These are phyloP conservation scores for Geotrichum klebahnii DNA, from an alignment of 1,139 yeast species.

Conservation along the genomic window DNA sequence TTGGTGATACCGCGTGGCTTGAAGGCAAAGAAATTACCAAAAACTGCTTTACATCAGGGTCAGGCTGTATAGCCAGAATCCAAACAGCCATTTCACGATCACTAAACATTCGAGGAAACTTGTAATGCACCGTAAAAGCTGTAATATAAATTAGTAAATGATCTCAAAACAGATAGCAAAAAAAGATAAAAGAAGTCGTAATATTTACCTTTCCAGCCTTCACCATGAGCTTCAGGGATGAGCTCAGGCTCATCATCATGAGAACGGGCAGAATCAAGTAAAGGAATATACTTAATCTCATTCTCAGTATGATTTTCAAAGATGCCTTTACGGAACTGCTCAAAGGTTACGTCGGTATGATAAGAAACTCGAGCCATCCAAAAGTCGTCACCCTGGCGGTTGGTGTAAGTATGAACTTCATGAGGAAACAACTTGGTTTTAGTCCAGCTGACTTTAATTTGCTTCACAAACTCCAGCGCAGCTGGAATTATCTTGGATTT, in stretches of 20 bases:
- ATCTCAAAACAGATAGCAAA: background rate
- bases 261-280: slow-evolving; percentile 38
- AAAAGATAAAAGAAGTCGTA: background rate
- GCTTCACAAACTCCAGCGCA: slow-evolving; percentile 28
- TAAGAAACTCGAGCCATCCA: slow-evolving; percentile 48
- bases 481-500: slow-evolving; percentile 26
- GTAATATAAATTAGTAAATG: background rate
- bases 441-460: slow-evolving; percentile 27
- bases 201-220: slow-evolving; percentile 15
- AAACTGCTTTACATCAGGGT: slow-evolving; percentile 41
- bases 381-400: slow-evolving; percentile 40
- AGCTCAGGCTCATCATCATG: slow-evolving; percentile 38
- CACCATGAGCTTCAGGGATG: slow-evolving; percentile 20
- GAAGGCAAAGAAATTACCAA: slow-evolving; percentile 53
- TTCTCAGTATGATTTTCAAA: slow-evolving; percentile 40
- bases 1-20: slow-evolving; percentile 28
- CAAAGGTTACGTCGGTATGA: slow-evolving; percentile 39
- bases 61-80: slow-evolving; percentile 44
- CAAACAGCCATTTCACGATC: slow-evolving; percentile 58
- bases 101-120: slow-evolving; percentile 48
- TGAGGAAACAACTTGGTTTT: slow-evolving; percentile 27
- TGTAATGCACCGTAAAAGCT: slow-evolving; percentile 42
- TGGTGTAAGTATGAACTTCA: slow-evolving; percentile 42
- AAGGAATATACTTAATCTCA: slow-evolving; percentile 41
- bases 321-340: slow-evolving; percentile 33